Base-by-base conservation (phyloP, 306 rosid genomes). In the Fagus crenata region DNA sequence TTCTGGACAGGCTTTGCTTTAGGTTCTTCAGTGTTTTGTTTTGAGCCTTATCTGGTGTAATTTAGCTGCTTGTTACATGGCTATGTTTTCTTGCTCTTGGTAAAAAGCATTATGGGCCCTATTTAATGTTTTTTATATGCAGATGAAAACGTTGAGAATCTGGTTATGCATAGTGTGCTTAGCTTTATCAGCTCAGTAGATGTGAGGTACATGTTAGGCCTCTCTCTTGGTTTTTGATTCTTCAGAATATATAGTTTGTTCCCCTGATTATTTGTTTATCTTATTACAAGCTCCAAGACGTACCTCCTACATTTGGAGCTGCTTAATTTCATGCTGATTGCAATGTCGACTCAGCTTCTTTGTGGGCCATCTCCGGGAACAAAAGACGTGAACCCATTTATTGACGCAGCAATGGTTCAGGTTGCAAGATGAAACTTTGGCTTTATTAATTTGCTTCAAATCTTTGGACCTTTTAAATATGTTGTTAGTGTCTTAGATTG, bases 331-430 rank as follows among this genome's bases (percentile, higher is more conserved):
- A 64, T 96, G 96, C 85, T 91, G 71, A 84, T 92, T 87, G 89
- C 90, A 77, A 92, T 92, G 98, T 92, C 99, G 36, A 92, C 97
- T 83, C 99, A 96, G 80, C 99, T 96, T 87, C 97, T 91, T 53
- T 92, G 93, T 80, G 97, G 99, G 79, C 89, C 98, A 72, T 96
- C 98, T 83, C 98, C 98, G 41, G 90, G 90, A 79, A 91, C 90
- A 12, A 83, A 80, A 81, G 96, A 92, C 77, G 86, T 88, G 81
- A 92, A 92, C 80, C 98, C 99, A 60, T 92, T 96, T 79, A 88
- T 93, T 15, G 99, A 96, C 79, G 98, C 96, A 37, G 93, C 93
- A 73, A 91, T 91, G 97, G 80, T 89, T 85, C 98, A 89, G 99
- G 99, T 92, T 84, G 77, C 85, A 81, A 63, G 72, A 83, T 73